Percentiles rank a stretch among this genome's conserved stretches.
phyloP scores from a whole-genome alignment of 805 yeast genomes.

The Starmerella stigmatis region DNA sequence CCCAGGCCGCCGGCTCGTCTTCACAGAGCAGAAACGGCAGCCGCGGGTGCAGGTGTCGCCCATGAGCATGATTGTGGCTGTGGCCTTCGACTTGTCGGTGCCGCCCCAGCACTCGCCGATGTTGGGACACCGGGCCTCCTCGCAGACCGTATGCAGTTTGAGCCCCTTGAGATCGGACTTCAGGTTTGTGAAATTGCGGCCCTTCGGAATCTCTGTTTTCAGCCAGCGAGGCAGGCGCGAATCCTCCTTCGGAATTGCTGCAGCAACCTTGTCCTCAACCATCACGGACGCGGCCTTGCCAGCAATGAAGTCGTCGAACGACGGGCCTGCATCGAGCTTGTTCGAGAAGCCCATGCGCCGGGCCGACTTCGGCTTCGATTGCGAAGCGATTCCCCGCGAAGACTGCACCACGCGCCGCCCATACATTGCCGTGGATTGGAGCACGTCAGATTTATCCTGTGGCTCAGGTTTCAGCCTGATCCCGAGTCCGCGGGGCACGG shows the following conservation, averaged over 20 bases:
- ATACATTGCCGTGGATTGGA: conserved; percentile 2
- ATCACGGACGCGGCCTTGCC: conserved; percentile 60
- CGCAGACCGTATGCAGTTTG: conserved; percentile 90
- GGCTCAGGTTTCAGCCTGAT: background rate
- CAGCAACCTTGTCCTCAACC: conserved; percentile 54
- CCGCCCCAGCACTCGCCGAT: conserved; percentile 99
- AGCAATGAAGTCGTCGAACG: conserved; percentile 79
- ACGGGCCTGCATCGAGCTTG: conserved; percentile 70
- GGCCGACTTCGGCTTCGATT: conserved; percentile 1
- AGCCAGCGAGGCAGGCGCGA: conserved; percentile 83
- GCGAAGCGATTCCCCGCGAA: conserved; percentile 10
- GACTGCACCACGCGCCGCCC: conserved; percentile 1
- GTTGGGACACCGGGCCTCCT: conserved; percentile 98
- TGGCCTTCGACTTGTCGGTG: conserved; percentile 74
- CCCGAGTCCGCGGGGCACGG: conserved; percentile 3
- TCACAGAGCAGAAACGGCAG: conserved; percentile 96
- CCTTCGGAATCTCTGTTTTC: conserved; percentile 94
- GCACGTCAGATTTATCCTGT: background rate
- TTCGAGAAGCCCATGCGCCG: conserved; percentile 42
- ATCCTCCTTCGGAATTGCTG: conserved; percentile 30
- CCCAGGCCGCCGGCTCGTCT: conserved; percentile 78
- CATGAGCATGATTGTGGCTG: conserved; percentile 94
- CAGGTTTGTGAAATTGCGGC: conserved; percentile 66
- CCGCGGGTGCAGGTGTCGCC: conserved; percentile 99
- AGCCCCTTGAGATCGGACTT: conserved; percentile 81